Evolutionary conservation across 371 early-diverging fungal genomes (phyloP).

Genomic region (Mucor racemosus): DNA sequence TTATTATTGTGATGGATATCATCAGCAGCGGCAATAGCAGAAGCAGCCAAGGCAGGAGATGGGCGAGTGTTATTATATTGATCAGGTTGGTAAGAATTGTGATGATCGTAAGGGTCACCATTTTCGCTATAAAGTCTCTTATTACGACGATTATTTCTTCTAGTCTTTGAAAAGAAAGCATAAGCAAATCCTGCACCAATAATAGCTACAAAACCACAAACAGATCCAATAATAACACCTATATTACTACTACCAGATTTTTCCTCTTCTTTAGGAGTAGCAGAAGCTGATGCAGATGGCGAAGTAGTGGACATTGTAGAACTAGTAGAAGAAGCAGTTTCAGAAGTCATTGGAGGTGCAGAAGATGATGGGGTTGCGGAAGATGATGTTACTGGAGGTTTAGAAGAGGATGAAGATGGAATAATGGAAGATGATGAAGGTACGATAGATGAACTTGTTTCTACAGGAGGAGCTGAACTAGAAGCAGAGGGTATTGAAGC

Average conservation of each 20-base stretch:
- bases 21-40: constrained; percentile 28
- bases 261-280: neutral
- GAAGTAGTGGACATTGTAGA: neutral
- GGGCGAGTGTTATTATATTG: constrained; percentile 27
- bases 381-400: constrained; percentile 7
- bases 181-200: constrained; percentile 47
- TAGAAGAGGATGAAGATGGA: neutral
- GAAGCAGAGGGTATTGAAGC: neutral
- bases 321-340: neutral
- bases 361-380: neutral
- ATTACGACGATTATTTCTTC: constrained; percentile 35
- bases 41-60: constrained; percentile 42
- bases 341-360: neutral
- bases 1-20: neutral
- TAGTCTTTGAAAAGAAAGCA: constrained; percentile 44
- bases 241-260: constrained; percentile 27
- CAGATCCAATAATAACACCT: constrained; percentile 48
- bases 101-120: constrained; percentile 14
- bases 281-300: neutral
- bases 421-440: constrained; percentile 1
- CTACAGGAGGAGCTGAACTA: neutral
- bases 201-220: constrained; percentile 45
- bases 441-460: neutral
- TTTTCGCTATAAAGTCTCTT: constrained; percentile 33
- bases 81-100: constrained; percentile 7